phyloP scores from a whole-genome alignment of 2,329 filamentous ascomycete species.

The Claviceps sorghi region DNA sequence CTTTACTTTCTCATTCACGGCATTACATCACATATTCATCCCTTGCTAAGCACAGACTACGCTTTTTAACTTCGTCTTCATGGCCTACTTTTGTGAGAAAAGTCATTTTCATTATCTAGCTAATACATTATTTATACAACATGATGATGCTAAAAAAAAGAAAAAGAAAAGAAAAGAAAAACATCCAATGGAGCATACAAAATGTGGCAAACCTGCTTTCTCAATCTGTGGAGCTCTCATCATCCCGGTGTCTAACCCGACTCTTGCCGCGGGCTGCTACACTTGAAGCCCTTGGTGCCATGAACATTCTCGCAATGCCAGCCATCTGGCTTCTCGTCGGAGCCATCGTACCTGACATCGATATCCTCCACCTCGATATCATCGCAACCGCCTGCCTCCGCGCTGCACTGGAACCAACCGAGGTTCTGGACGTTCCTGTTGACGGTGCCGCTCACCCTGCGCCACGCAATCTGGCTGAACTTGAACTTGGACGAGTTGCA shows the following conservation, averaged over 20 bases:
- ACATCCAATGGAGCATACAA: too few relatives aligned
- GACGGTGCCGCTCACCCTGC: constrained; percentile 16
- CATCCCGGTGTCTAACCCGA: background rate
- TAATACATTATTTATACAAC: too few relatives aligned
- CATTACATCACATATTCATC: too few relatives aligned
- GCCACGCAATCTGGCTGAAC: constrained; percentile 16
- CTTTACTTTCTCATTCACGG: too few relatives aligned
- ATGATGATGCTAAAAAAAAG: too few relatives aligned
- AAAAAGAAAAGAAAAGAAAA: too few relatives aligned
- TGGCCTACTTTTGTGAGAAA: too few relatives aligned
- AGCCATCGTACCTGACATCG: constrained; percentile 8
- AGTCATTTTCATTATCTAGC: too few relatives aligned
- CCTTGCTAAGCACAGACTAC: too few relatives aligned
- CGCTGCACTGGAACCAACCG: constrained; percentile 19
- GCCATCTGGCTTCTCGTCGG: constrained; percentile 7
- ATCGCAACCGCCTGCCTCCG: constrained; percentile 16
- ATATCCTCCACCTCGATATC: constrained; percentile 15
- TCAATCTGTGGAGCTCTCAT: too few relatives aligned
- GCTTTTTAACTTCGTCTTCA: too few relatives aligned
- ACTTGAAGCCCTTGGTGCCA: constrained; percentile 12
- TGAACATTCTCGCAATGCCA: constrained; percentile 18
- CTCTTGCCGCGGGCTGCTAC: constrained; percentile 4
- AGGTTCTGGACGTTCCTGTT: constrained; percentile 11
- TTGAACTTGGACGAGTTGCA: constrained; percentile 20
- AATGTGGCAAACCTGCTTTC: background rate